These are phyloP conservation scores for Alternaria metachromatica DNA, from an alignment of 2,329 filamentous ascomycete species.

Conservation along the genomic window DNA sequence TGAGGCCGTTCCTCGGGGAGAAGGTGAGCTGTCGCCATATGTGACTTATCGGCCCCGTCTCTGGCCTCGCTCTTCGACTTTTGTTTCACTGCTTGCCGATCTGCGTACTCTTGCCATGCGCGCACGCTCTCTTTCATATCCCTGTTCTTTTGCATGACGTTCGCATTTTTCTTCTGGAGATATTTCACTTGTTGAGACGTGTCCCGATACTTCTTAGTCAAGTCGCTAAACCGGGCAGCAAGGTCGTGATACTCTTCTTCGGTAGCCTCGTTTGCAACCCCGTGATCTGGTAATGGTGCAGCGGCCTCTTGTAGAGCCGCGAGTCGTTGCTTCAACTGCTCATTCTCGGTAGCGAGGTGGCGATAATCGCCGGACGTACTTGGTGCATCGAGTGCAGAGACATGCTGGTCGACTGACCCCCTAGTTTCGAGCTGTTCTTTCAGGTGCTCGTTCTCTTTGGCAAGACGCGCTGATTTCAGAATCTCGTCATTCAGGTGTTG, in stretches of 20 bases:
- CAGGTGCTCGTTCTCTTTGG: slow-evolving; percentile 26
- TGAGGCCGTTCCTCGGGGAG: slow-evolving; percentile 17
- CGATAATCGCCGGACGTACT: background rate
- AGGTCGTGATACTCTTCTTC: slow-evolving; percentile 37
- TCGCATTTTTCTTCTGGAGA: slow-evolving; percentile 40
- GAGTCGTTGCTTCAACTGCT: slow-evolving; percentile 7
- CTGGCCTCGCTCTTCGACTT: slow-evolving; percentile 24
- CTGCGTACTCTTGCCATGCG: slow-evolving; percentile 47
- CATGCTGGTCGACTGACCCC: background rate
- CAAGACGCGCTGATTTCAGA: slow-evolving; percentile 32
- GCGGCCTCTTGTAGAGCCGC: background rate
- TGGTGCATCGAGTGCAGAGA: background rate
- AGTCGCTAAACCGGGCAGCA: slow-evolving; percentile 38
- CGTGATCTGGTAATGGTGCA: background rate
- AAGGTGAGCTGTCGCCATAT: slow-evolving; percentile 5
- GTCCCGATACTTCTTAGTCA: slow-evolving; percentile 42
- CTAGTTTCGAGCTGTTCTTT: background rate
- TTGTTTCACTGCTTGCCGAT: slow-evolving; percentile 36
- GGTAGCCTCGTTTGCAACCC: slow-evolving; percentile 1
- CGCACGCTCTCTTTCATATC: slow-evolving; percentile 50
- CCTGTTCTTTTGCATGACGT: slow-evolving; percentile 45
- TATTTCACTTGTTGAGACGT: slow-evolving; percentile 38
- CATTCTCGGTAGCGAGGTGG: slow-evolving; percentile 22
- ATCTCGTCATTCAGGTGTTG: slow-evolving; percentile 36
- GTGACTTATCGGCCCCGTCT: slow-evolving; percentile 14